Evolutionary conservation across 2,329 filamentous ascomycete species (phyloP), one percentile per base, ranked within the genome.

Genomic region (Phaeosphaeria sp.): DNA sequence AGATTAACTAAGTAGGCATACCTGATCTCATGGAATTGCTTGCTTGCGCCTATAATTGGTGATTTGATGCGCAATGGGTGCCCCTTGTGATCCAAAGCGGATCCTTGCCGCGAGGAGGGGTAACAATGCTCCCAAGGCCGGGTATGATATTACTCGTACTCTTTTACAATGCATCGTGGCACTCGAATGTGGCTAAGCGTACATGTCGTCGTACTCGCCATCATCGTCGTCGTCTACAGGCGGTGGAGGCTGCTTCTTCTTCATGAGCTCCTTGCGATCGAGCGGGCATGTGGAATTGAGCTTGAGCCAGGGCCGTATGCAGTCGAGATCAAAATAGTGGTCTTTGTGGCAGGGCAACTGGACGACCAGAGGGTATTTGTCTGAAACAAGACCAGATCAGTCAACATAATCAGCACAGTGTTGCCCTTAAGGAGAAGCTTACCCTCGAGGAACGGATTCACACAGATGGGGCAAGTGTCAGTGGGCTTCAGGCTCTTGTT

Each of bases 271-370:
- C 68, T 83, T 81, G 50, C 87, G 80, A 69, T 89, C 86, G 48
- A 89, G 78, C 18, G 87, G 87, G 75, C 87, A 89, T 20, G 86
- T 89, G 8, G 85, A 84, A 61, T 87, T 85, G 54, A 89, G 77
- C 63, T 87, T 83, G 61, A 89, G 74, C 87, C 87, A 89, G 0
- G 87, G 87, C 56, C 82, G 77, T 59, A 89, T 86, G 73, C 87
- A 89, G 66, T 89, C 87, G 24, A 89, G 73, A 74, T 89, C 87
- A 73, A 89, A 89, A 20, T 86, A 67, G 71, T 89, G 87, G 39
- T 83, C 83, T 17, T 83, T 79, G 70, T 89, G 85, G 63, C 87
- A 89, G 9, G 87, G 85, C 30, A 89, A 72, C 25, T 82, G 80
- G 46, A 89, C 86, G 36, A 89, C 84, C 18, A 89, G 82, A n/a